These are phyloP conservation scores for Populus pruinosa DNA, from an alignment of 345 rosid species.

Conservation along the genomic window DNA sequence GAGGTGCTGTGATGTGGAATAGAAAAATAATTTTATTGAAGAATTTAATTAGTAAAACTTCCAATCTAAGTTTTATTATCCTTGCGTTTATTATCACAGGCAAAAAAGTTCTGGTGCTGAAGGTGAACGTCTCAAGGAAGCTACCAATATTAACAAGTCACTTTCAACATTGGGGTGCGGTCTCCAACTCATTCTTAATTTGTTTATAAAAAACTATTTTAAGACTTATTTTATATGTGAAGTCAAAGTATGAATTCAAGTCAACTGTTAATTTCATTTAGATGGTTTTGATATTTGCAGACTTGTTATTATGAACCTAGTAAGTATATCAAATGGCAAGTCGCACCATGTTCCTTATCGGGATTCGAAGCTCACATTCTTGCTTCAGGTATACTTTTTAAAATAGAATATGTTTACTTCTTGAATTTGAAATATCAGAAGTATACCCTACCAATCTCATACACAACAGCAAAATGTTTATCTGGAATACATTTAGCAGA, in stretches of 20 bases:
- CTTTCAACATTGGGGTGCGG: slow-evolving; percentile 93
- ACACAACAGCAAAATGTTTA: too few relatives aligned
- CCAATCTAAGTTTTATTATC: not conserved
- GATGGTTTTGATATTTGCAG: slow-evolving; percentile 41
- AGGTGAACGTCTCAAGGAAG: slow-evolving; percentile 99
- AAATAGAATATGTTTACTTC: too few relatives aligned
- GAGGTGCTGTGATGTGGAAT: slow-evolving; percentile 45
- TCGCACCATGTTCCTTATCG: slow-evolving; percentile 95
- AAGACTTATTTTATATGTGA: not conserved
- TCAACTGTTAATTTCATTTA: slow-evolving; percentile 2
- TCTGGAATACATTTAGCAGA: too few relatives aligned
- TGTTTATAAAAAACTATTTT: not conserved
- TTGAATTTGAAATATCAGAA: too few relatives aligned
- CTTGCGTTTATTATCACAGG: slow-evolving; percentile 31
- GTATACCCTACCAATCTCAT: too few relatives aligned
- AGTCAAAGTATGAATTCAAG: slow-evolving; percentile 1
- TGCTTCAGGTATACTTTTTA: slow-evolving; percentile 70
- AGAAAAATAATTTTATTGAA: not conserved
- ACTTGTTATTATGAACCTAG: slow-evolving; percentile 97
- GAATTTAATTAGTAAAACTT: not conserved
- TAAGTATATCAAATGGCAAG: slow-evolving; percentile 90
- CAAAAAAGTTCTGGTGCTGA: slow-evolving; percentile 99
- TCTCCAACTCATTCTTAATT: not conserved
- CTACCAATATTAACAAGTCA: slow-evolving; percentile 95
- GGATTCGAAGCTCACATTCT: slow-evolving; percentile 96